Conservation (phyloP, 2,329 filamentous ascomycete species). For the Cercospora sp. region DNA sequence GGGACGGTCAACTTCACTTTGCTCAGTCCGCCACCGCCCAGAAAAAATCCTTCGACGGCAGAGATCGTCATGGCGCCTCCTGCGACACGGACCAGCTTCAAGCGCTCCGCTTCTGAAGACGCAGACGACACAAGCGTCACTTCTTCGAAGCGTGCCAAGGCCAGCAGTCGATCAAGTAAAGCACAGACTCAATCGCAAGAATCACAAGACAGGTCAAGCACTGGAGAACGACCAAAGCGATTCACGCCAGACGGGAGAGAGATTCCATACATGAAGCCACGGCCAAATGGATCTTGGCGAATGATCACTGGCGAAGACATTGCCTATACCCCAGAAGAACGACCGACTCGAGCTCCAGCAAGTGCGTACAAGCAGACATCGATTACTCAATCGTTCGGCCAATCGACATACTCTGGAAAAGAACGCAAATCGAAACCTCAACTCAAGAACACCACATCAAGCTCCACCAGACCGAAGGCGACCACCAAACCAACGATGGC, state of each 20-base stretch:
- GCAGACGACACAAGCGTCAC: not conserved
- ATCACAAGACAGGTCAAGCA: not conserved
- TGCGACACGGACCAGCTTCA: constrained; percentile 6
- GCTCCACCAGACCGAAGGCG: not conserved
- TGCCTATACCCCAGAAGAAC: constrained; percentile 6
- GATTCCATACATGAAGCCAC: constrained; percentile 5
- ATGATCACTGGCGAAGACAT: constrained; percentile 11
- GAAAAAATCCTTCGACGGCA: not conserved
- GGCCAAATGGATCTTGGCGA: constrained; percentile 8
- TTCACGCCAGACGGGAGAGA: constrained; percentile 9
- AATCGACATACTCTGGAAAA: constrained; percentile 5
- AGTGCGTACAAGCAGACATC: constrained; percentile 9
- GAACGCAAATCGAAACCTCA: not conserved
- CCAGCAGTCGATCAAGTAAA: constrained; percentile 9
- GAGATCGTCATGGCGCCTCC: constrained; percentile 10
- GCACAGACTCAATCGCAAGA: constrained; percentile 2
- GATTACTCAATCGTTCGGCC: constrained; percentile 9
- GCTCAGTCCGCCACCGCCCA: not conserved
- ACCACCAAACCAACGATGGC: not conserved
- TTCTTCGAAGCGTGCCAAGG: constrained; percentile 16
- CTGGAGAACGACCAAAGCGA: not conserved
- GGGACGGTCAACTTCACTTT: not conserved
- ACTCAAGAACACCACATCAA: constrained; percentile 1
- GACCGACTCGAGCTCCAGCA: constrained; percentile 1
- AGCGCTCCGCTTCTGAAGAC: constrained; percentile 5